These are phyloP conservation scores for Filobasidium floriforme DNA, from an alignment of 768 basidiomycete species.

Conservation along the genomic window DNA sequence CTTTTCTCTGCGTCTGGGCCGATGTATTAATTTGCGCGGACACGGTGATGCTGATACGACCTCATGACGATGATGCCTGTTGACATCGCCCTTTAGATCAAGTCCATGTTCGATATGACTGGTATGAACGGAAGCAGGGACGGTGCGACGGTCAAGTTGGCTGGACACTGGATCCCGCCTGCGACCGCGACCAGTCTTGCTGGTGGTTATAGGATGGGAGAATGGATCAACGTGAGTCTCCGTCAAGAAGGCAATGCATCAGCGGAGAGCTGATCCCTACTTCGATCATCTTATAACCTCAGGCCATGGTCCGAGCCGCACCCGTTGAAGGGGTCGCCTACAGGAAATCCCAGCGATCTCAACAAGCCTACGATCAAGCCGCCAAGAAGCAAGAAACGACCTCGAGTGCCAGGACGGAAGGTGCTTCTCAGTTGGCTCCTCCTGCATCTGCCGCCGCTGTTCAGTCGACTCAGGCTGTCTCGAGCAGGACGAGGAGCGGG, in stretches of 20 bases:
- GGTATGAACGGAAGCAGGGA: slow-evolving; percentile 66
- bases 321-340: slow-evolving; percentile 75
- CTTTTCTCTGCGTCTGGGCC: background rate
- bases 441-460: background rate
- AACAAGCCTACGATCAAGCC: slow-evolving; percentile 38
- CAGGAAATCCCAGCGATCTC: slow-evolving; percentile 56
- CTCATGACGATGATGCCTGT: background rate
- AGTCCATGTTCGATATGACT: slow-evolving; percentile 63
- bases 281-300: slow-evolving; percentile 12
- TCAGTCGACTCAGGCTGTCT: background rate
- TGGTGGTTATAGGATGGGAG: slow-evolving; percentile 57
- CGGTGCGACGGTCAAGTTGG: slow-evolving; percentile 65
- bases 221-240: slow-evolving; percentile 42
- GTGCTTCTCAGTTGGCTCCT: background rate
- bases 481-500: slow-evolving; percentile 2
- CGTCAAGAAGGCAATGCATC: background rate
- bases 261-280: background rate
- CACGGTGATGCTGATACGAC: slow-evolving; percentile 6
- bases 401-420: background rate
- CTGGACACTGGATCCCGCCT: slow-evolving; percentile 77
- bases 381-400: slow-evolving; percentile 11
- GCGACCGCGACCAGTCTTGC: slow-evolving; percentile 59
- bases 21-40: background rate
- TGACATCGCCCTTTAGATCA: slow-evolving; percentile 47
- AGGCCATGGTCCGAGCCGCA: slow-evolving; percentile 59